Evolutionary conservation across 2,329 filamentous ascomycete genomes (phyloP), one percentile per base, ranked within the genome.

Genomic region (Neofusicoccum cordaticola): DNA sequence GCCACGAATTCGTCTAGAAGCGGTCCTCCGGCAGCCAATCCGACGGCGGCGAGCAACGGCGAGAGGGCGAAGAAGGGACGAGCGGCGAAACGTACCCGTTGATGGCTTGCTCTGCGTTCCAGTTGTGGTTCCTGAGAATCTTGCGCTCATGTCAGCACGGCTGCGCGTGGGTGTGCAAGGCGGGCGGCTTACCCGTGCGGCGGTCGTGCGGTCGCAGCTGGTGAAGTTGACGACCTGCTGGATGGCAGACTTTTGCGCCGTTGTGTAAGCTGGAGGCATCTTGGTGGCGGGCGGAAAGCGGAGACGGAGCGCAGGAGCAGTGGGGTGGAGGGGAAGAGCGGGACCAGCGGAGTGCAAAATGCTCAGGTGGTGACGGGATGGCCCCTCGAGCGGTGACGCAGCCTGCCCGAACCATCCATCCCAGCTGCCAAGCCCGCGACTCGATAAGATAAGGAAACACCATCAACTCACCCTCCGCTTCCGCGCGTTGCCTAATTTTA

Each of bases 181-280:
- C 15, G 50, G 41, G 34, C 44, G 13, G 73, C 73, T 69, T 65
- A 75, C 72, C 61, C 68, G 66, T 62, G 78, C 74, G 27, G 81
- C 81, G 15, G 76, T 78, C 48, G 72, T 79, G 68, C 77, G 76
- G 66, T 83, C 81, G 48, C 77, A 67, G 56, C 77, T 72, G 3
- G 81, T 82, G 67, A 83, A 77, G 65, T 67, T 75, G 65, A 73
- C 72, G 69, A 83, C 82, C 69, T 81, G 77, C 67, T 66, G 66
- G 51, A 83, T 80, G 13, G 80, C 78, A 63, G 69, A 69, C 72
- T 82, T 83, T 71, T 84, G 81, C 71, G 76, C 71, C 6, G 77
- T 50, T 6, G 75, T 81, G 71, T 81, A 80, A 44, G 76, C 78
- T 77, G 80, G 70, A 69, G 81, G 79, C 81, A 83, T 82, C 8